These are phyloP conservation scores for Podaxis sp. DNA, from an alignment of 768 basidiomycete species.

Conservation along the genomic window DNA sequence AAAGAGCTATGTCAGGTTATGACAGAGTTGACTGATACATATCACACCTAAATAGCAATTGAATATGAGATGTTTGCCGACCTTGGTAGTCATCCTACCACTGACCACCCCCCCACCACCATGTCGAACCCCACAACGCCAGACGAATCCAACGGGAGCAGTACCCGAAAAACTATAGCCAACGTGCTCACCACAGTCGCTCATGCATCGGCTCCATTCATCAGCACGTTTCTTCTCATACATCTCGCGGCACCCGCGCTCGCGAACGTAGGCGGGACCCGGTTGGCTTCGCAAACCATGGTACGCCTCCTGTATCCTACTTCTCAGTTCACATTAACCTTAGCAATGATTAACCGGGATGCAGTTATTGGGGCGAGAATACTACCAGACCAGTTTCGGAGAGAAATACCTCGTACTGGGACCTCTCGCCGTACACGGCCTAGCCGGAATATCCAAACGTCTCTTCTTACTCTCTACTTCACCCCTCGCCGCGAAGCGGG, in stretches of 20 bases:
- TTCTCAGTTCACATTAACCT: neutral
- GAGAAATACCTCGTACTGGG: constrained; percentile 65
- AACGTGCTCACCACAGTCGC: constrained; percentile 47
- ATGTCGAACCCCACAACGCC: neutral
- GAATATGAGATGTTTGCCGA: too few species aligned
- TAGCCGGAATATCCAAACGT: constrained; percentile 57
- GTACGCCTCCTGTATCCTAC: constrained; percentile 34
- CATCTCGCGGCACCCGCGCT: constrained; percentile 74
- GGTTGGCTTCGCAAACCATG: constrained; percentile 68
- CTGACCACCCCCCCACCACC: neutral
- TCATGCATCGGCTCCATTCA: constrained; percentile 72
- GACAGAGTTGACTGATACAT: too few species aligned
- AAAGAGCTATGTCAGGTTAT: too few species aligned
- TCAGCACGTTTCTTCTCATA: constrained; percentile 71
- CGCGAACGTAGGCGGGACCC: constrained; percentile 68
- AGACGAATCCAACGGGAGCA: neutral
- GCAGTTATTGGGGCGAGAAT: constrained; percentile 79
- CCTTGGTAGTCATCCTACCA: neutral
- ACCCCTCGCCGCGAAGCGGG: too few species aligned
- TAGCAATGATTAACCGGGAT: neutral
- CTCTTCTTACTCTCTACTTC: constrained; percentile 25
- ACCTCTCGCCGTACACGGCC: constrained; percentile 63
- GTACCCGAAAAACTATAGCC: neutral
- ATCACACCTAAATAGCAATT: too few species aligned
- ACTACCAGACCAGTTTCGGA: constrained; percentile 71